Percentiles rank a stretch among this genome's conserved stretches.
Evolutionary conservation across 1,139 yeast genomes (phyloP).

Genomic region (Zygosaccharomyces sapae): DNA sequence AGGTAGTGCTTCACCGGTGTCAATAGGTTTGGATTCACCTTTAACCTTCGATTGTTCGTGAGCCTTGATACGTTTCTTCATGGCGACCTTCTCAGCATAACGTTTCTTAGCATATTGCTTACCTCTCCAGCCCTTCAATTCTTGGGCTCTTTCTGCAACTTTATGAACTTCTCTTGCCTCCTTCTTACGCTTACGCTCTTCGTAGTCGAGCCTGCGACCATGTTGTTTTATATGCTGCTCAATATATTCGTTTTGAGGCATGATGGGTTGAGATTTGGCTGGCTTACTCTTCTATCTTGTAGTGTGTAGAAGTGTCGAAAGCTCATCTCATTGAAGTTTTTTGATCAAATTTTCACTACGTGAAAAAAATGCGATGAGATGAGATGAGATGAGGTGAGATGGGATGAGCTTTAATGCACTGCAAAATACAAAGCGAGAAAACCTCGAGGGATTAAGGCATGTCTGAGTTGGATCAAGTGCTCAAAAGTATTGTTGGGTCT

Average conservation of each 20-base stretch:
- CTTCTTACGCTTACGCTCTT: conserved; percentile 90
- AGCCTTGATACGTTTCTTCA: conserved; percentile 98
- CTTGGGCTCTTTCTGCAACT: conserved; percentile 92
- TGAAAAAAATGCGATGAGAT: conserved; percentile 7
- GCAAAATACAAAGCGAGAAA: neutral
- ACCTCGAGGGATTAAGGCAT: conserved; percentile 9
- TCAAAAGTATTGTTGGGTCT: conserved; percentile 30
- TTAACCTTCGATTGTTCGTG: conserved; percentile 95
- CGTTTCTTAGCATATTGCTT: conserved; percentile 98
- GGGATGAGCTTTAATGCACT: no score
- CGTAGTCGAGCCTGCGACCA: conserved; percentile 94
- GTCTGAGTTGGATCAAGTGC: conserved; percentile 24
- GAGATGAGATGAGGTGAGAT: no score
- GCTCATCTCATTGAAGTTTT: conserved; percentile 18
- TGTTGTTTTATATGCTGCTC: conserved; percentile 97
- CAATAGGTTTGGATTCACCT: conserved; percentile 80
- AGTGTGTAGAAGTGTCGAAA: neutral
- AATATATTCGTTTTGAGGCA: conserved; percentile 99
- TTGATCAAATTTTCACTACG: conserved; percentile 8
- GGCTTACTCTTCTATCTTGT: neutral
- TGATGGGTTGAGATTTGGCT: conserved; percentile 9
- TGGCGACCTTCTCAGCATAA: conserved; percentile 93
- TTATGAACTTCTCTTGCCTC: conserved; percentile 97
- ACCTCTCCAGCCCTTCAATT: conserved; percentile 94
- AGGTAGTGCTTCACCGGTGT: conserved; percentile 86